Evolutionary conservation across 2,329 filamentous ascomycete genomes (phyloP).

Genomic region (Fusarium sp.): DNA sequence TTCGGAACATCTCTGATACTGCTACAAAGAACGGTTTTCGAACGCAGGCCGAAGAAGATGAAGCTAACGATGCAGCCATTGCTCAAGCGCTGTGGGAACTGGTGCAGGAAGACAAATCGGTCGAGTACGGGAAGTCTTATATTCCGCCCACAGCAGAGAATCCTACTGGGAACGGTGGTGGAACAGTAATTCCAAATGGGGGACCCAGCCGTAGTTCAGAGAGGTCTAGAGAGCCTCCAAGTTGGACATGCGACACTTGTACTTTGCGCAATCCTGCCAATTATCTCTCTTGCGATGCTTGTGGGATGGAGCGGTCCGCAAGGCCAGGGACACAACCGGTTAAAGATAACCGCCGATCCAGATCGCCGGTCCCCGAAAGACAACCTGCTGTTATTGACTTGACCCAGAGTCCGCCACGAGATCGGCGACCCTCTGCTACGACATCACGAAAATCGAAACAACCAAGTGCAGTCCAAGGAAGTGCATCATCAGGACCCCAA

Average conservation of each 20-base stretch:
- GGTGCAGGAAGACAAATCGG: constrained; percentile 79
- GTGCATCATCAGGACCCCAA: constrained; percentile 37
- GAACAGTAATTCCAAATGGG: constrained; percentile 47
- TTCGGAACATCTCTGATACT: constrained; percentile 71
- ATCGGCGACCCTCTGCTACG: constrained; percentile 11
- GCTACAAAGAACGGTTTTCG: constrained; percentile 80
- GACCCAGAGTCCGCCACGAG: constrained; percentile 50
- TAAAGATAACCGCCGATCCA: constrained; percentile 35
- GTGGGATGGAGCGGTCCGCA: constrained; percentile 57
- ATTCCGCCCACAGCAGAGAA: constrained; percentile 62
- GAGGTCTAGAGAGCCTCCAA: constrained; percentile 30
- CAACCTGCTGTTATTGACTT: constrained; percentile 49
- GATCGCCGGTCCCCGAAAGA: constrained; percentile 17
- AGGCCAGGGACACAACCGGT: constrained; percentile 24
- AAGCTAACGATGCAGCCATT: constrained; percentile 89
- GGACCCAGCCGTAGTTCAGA: constrained; percentile 14
- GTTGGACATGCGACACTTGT: constrained; percentile 67
- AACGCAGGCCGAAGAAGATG: constrained; percentile 87
- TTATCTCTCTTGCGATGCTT: constrained; percentile 69
- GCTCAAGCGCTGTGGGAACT: constrained; percentile 87
- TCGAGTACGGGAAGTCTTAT: constrained; percentile 67
- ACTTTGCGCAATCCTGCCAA: constrained; percentile 66
- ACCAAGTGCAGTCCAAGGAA: constrained; percentile 8
- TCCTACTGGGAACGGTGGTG: constrained; percentile 60
- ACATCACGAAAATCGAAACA: constrained; percentile 6